Percentiles rank a stretch among this genome's conserved stretches.
phyloP scores from a whole-genome alignment of 805 yeast genomes.

The Yarrowia sp. region DNA sequence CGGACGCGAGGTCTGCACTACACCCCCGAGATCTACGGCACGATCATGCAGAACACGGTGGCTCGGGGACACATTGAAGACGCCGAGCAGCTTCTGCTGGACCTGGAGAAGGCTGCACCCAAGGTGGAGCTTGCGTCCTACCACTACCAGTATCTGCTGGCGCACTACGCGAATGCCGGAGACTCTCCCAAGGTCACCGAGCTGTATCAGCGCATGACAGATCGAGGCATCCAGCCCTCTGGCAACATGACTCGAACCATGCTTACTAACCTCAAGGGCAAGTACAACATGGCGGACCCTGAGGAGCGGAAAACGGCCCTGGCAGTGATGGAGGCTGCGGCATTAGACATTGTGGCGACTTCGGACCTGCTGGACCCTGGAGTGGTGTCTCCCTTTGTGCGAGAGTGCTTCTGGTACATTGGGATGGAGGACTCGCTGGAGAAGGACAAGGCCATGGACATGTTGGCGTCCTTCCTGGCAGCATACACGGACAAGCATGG shows the following conservation, averaged over 20 bases:
- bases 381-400: neutral
- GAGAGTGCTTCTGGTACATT: neutral
- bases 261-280: neutral
- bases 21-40: neutral
- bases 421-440: neutral
- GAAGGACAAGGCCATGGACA: neutral
- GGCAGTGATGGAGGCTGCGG: conserved; percentile 18
- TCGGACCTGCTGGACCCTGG: conserved; percentile 4
- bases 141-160: conserved; percentile 11
- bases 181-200: neutral
- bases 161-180: neutral
- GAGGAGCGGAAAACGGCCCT: neutral
- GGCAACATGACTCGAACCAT: neutral
- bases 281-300: neutral
- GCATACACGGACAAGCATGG: conserved; percentile 15
- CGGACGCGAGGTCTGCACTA: neutral
- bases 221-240: neutral
- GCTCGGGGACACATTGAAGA: neutral
- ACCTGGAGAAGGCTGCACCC: neutral
- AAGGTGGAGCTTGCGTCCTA: neutral
- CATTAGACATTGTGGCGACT: neutral
- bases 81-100: neutral
- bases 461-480: neutral
- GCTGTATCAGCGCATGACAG: neutral
- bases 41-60: neutral